phyloP scores from a whole-genome alignment of 73 alveolate genomes.

The Breviolum minutum region DNA sequence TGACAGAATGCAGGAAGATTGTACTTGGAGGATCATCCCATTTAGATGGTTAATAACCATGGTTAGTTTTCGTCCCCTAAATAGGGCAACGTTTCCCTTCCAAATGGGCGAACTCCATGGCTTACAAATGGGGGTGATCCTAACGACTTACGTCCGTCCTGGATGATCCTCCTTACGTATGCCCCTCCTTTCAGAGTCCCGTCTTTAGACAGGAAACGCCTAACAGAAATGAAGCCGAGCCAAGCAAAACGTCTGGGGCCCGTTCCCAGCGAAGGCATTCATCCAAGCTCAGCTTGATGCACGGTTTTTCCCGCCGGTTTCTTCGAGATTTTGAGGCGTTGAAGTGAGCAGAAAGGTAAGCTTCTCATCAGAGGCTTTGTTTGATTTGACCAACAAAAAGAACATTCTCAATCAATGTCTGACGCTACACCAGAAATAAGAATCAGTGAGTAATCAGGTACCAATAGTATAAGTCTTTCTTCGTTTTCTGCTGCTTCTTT shows the following conservation, averaged over 20 bases:
- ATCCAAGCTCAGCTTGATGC: neutral
- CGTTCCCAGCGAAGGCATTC: neutral
- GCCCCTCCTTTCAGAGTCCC: too few species aligned
- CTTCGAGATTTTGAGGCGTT: neutral
- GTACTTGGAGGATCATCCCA: too few species aligned
- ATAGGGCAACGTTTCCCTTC: too few species aligned
- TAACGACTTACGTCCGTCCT: too few species aligned
- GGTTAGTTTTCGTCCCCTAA: too few species aligned
- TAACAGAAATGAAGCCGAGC: conserved; percentile 48
- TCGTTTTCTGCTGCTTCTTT: neutral
- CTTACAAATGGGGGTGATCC: too few species aligned
- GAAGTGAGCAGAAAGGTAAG: conserved; percentile 29
- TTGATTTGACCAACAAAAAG: neutral
- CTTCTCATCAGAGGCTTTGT: conserved; percentile 24
- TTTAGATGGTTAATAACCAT: too few species aligned
- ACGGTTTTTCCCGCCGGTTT: too few species aligned
- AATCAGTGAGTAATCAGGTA: neutral
- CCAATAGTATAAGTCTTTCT: neutral
- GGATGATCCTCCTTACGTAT: too few species aligned
- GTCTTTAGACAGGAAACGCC: conserved; percentile 22
- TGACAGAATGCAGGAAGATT: neutral
- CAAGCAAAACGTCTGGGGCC: neutral
- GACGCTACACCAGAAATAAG: neutral
- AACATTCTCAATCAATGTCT: too few species aligned
- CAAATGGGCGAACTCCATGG: too few species aligned